Conservation (phyloP, 2,329 filamentous ascomycete species). For the Penicillium sp. region DNA sequence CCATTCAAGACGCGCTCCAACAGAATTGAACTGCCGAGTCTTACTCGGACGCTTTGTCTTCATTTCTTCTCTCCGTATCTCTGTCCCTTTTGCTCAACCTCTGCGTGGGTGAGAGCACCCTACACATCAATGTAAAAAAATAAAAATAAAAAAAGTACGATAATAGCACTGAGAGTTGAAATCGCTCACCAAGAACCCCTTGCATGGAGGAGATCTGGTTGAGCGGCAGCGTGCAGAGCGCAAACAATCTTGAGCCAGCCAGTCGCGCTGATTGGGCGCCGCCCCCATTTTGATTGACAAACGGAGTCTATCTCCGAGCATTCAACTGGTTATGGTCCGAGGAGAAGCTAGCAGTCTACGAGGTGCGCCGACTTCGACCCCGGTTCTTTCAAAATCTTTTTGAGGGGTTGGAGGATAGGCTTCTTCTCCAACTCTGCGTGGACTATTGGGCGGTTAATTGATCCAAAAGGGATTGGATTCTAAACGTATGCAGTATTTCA, state of each 20-base stretch:
- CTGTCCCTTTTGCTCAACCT: neutral
- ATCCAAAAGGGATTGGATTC: too few relatives aligned
- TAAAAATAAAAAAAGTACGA: too few relatives aligned
- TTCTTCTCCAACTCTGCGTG: too few relatives aligned
- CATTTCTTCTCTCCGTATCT: neutral
- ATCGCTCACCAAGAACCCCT: neutral
- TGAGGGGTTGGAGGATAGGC: too few relatives aligned
- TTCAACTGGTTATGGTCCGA: too few relatives aligned
- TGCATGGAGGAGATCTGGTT: neutral
- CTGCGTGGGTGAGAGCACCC: too few relatives aligned
- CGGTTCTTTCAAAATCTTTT: too few relatives aligned
- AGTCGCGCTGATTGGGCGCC: neutral
- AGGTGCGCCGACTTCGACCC: too few relatives aligned
- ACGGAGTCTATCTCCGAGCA: neutral
- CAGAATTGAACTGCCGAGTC: neutral
- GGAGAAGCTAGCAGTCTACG: too few relatives aligned
- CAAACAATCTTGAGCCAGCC: neutral
- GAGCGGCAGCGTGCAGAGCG: neutral
- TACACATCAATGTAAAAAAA: too few relatives aligned
- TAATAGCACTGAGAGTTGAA: too few relatives aligned
- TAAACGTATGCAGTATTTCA: neutral
- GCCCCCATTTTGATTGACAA: neutral
- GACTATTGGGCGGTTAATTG: too few relatives aligned
- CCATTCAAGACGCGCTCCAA: neutral
- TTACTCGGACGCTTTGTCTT: neutral